Percentiles rank a stretch among this genome's conserved stretches.
Conservation (phyloP, 495 filamentous ascomycete species). For the Neurospora sp. region DNA sequence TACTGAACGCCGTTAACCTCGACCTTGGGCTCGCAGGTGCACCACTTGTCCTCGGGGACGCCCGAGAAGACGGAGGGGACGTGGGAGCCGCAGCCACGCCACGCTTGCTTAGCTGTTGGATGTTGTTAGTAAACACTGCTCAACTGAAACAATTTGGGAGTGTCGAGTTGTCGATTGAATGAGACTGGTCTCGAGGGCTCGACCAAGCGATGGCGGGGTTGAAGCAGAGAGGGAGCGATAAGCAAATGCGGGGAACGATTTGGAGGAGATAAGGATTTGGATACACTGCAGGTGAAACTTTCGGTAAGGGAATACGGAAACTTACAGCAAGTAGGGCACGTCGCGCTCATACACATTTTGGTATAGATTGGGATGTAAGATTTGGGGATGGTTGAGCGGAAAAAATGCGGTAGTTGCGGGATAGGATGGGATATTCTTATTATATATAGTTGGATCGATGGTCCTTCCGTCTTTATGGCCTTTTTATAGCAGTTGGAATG, state of each 20-base stretch:
- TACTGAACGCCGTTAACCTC: slow-evolving; percentile 50
- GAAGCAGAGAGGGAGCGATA: not conserved
- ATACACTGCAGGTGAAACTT: not conserved
- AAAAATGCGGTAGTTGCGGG: not conserved
- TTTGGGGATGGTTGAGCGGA: not conserved
- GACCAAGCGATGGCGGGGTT: not conserved
- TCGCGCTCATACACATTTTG: slow-evolving; percentile 31
- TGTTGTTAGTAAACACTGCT: not conserved
- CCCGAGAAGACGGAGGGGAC: slow-evolving; percentile 51
- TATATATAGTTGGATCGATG: not conserved
- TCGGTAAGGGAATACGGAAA: not conserved
- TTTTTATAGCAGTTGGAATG: not conserved
- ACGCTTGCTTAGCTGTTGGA: slow-evolving; percentile 49
- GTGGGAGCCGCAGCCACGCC: slow-evolving; percentile 59
- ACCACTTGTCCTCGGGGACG: slow-evolving; percentile 47
- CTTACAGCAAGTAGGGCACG: slow-evolving; percentile 32
- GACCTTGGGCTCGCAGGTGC: slow-evolving; percentile 50
- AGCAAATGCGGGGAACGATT: not conserved
- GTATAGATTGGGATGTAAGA: not conserved
- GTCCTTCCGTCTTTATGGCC: not conserved
- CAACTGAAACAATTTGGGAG: not conserved
- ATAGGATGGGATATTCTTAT: not conserved
- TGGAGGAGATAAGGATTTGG: not conserved
- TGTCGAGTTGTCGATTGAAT: not conserved
- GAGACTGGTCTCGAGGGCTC: no score